These are phyloP conservation scores for Fusarium drepaniforme DNA, from an alignment of 2,329 filamentous ascomycete species.

Conservation along the genomic window DNA sequence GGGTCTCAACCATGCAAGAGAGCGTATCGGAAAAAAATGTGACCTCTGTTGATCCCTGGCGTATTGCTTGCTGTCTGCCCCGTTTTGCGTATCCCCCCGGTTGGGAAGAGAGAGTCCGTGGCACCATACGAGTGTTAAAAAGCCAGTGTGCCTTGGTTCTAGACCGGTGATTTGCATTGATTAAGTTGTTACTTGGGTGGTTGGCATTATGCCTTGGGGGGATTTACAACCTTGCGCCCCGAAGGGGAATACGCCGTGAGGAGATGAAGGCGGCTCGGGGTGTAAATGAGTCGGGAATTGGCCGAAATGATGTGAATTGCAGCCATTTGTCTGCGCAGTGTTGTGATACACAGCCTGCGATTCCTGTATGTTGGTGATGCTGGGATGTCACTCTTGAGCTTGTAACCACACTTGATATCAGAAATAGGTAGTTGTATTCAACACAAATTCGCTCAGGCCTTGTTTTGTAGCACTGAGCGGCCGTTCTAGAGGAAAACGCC, in stretches of 20 bases:
- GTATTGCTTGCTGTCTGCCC: constrained; percentile 54
- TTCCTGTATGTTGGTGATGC: background rate
- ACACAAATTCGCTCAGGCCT: background rate
- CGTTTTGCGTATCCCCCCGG: constrained; percentile 62
- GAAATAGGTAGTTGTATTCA: background rate
- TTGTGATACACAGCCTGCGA: background rate
- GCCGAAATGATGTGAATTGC: background rate
- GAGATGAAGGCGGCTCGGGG: background rate
- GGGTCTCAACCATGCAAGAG: constrained; percentile 49
- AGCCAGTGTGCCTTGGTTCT: constrained; percentile 5
- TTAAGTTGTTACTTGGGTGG: background rate
- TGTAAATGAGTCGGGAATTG: background rate
- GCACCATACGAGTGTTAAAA: constrained; percentile 4
- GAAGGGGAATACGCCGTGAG: background rate
- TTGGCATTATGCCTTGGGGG: background rate
- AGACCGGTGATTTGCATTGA: constrained; percentile 68
- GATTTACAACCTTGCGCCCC: background rate
- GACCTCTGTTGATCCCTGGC: constrained; percentile 41
- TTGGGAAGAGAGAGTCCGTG: background rate
- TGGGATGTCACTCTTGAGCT: background rate
- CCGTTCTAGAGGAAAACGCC: background rate
- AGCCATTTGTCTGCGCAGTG: background rate
- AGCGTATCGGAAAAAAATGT: constrained; percentile 76
- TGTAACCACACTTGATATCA: background rate
- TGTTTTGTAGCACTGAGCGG: constrained; percentile 2